phyloP scores from a whole-genome alignment of 2,329 filamentous ascomycete genomes.

The Nigrospora osmanthi region DNA sequence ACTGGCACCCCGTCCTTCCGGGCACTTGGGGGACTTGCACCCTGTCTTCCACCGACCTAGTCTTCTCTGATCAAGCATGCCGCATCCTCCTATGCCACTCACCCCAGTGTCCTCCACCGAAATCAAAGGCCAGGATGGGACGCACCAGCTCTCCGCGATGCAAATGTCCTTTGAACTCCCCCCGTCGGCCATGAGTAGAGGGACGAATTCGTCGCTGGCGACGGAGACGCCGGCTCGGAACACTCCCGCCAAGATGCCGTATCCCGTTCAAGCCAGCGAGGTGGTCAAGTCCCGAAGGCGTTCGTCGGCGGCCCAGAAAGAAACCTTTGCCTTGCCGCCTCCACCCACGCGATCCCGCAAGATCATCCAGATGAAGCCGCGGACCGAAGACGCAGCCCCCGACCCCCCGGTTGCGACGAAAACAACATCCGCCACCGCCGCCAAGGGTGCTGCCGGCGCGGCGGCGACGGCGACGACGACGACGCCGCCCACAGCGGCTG shows the following conservation, averaged over 20 bases:
- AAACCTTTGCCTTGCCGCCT: slow-evolving; percentile 75
- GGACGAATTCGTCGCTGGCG: too few relatives aligned
- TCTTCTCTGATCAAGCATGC: slow-evolving; percentile 39
- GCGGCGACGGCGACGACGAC: slow-evolving; percentile 59
- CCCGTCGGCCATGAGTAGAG: slow-evolving; percentile 55
- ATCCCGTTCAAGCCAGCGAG: slow-evolving; percentile 36
- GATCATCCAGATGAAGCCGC: slow-evolving; percentile 96
- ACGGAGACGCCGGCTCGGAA: too few relatives aligned
- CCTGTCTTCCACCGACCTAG: too few relatives aligned
- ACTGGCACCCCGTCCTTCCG: too few relatives aligned
- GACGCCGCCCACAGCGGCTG: slow-evolving; percentile 25
- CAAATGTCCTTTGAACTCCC: slow-evolving; percentile 70
- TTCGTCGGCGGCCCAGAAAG: slow-evolving; percentile 43
- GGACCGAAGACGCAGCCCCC: slow-evolving; percentile 30
- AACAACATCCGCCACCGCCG: background rate
- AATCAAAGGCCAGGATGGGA: slow-evolving; percentile 64
- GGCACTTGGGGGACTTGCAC: too few relatives aligned
- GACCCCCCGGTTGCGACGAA: slow-evolving; percentile 13
- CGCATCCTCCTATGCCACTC: slow-evolving; percentile 57
- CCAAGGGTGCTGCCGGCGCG: slow-evolving; percentile 8
- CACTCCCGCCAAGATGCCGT: slow-evolving; percentile 18
- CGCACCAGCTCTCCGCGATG: slow-evolving; percentile 49
- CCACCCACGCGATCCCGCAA: slow-evolving; percentile 88
- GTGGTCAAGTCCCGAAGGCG: slow-evolving; percentile 46
- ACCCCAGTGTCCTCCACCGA: slow-evolving; percentile 77